Evolutionary conservation across 768 basidiomycete genomes (phyloP).

Genomic region (Psilocybe tampanensis): DNA sequence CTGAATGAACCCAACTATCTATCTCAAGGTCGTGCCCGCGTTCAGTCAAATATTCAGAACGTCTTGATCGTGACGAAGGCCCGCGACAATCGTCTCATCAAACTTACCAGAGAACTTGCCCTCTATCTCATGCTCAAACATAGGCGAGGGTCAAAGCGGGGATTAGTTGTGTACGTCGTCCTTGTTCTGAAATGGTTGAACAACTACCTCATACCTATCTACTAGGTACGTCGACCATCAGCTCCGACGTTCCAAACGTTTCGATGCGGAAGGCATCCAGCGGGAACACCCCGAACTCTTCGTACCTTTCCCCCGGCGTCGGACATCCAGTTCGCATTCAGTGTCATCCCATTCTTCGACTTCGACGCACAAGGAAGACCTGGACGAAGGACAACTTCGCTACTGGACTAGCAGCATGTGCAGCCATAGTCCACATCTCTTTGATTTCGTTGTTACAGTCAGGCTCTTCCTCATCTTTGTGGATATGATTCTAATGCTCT

Average conservation of each 20-base stretch:
- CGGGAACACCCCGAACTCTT: conserved; percentile 89
- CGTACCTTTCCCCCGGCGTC: conserved; percentile 71
- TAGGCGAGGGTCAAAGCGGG: conserved; percentile 63
- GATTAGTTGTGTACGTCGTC: conserved; percentile 76
- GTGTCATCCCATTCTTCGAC: conserved; percentile 56
- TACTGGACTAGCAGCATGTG: conserved; percentile 99
- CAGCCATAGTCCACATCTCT: conserved; percentile 83
- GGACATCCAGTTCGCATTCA: conserved; percentile 69
- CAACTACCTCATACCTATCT: conserved; percentile 11
- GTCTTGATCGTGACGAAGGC: conserved; percentile 98
- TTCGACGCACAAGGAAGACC: conserved; percentile 45
- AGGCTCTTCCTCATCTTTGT: conserved; percentile 30
- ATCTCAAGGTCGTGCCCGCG: conserved; percentile 80
- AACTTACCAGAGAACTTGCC: conserved; percentile 91
- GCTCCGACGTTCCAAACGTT: conserved; percentile 84
- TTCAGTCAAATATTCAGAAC: conserved; percentile 89
- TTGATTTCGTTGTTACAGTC: conserved; percentile 97
- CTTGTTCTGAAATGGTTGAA: neutral
- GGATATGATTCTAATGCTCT: conserved; percentile 13
- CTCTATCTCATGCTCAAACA: conserved; percentile 93
- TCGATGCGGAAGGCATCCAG: conserved; percentile 89
- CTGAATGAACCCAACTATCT: conserved; percentile 9
- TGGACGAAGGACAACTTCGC: conserved; percentile 87
- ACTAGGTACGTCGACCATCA: conserved; percentile 93
- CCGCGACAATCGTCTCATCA: conserved; percentile 94